Evolutionary conservation across 2,329 filamentous ascomycete species (phyloP).

Genomic region (Colletotrichum sp.): DNA sequence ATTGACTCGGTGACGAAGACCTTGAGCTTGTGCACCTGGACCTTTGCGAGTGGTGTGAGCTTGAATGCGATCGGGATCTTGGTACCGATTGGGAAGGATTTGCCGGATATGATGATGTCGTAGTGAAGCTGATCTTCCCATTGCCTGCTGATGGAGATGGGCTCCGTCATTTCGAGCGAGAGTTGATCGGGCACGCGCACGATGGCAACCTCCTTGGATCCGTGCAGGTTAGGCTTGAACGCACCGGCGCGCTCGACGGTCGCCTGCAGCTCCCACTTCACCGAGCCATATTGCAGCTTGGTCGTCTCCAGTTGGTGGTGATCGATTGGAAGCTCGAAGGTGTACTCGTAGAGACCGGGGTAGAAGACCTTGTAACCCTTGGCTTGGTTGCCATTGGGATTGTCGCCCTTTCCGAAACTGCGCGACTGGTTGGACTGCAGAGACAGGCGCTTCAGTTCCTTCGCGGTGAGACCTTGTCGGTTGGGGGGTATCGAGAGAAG

Average conservation of each 20-base stretch:
- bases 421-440: slow-evolving; percentile 81
- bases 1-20: slow-evolving; percentile 90
- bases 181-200: slow-evolving; percentile 87
- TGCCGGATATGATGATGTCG: slow-evolving; percentile 94
- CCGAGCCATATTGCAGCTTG: slow-evolving; percentile 82
- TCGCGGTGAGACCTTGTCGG: slow-evolving; percentile 42
- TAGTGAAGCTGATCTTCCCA: slow-evolving; percentile 97
- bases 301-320: slow-evolving; percentile 89
- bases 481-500: slow-evolving; percentile 28
- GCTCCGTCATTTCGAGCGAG: slow-evolving; percentile 88
- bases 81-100: slow-evolving; percentile 88
- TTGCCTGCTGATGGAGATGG: slow-evolving; percentile 89
- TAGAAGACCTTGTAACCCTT: slow-evolving; percentile 89
- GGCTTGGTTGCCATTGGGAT: slow-evolving; percentile 57
- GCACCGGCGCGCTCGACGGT: slow-evolving; percentile 85
- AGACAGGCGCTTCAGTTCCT: slow-evolving; percentile 71
- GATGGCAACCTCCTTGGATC: slow-evolving; percentile 80
- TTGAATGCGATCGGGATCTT: slow-evolving; percentile 95
- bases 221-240: slow-evolving; percentile 87
- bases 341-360: slow-evolving; percentile 70
- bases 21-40: slow-evolving; percentile 91
- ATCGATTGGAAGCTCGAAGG: slow-evolving; percentile 89
- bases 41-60: slow-evolving; percentile 88
- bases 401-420: slow-evolving; percentile 84
- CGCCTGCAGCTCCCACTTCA: slow-evolving; percentile 88